Conservation (phyloP, 2,329 filamentous ascomycete genomes). For the Beauveria asiatica region DNA sequence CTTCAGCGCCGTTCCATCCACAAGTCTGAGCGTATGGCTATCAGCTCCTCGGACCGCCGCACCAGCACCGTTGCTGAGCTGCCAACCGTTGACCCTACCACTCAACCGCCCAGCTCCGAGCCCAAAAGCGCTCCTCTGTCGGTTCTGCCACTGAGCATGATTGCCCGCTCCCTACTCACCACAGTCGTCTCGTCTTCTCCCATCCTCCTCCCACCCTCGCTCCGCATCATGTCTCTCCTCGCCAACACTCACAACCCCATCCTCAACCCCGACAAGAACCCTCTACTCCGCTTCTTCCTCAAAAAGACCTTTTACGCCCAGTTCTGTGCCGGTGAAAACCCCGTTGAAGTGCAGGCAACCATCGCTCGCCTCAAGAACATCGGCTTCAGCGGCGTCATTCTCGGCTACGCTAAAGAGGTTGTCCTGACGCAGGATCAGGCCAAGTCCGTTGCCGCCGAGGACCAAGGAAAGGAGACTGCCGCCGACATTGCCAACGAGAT, state of each 20-base stretch:
- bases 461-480: constrained; percentile 39
- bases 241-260: constrained; percentile 59
- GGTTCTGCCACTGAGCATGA: constrained; percentile 55
- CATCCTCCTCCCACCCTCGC: constrained; percentile 59
- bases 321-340: constrained; percentile 78
- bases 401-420: constrained; percentile 77
- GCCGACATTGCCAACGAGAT: constrained; percentile 52
- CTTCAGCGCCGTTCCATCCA: constrained; percentile 24
- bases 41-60: constrained; percentile 27
- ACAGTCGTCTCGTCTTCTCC: constrained; percentile 63
- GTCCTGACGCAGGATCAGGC: constrained; percentile 53
- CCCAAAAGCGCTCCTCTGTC: constrained; percentile 43
- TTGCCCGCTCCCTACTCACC: constrained; percentile 62
- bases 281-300: constrained; percentile 58
- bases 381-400: constrained; percentile 75
- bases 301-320: constrained; percentile 84
- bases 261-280: constrained; percentile 68
- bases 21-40: constrained; percentile 27
- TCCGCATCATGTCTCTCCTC: constrained; percentile 58
- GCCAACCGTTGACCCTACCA: constrained; percentile 20
- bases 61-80: constrained; percentile 27
- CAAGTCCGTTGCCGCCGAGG: constrained; percentile 32
- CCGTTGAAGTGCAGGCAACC: constrained; percentile 57
- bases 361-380: constrained; percentile 59
- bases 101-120: constrained; percentile 20